Base-by-base conservation (phyloP, 2,329 filamentous ascomycete species). In the Macrophomina tecta region DNA sequence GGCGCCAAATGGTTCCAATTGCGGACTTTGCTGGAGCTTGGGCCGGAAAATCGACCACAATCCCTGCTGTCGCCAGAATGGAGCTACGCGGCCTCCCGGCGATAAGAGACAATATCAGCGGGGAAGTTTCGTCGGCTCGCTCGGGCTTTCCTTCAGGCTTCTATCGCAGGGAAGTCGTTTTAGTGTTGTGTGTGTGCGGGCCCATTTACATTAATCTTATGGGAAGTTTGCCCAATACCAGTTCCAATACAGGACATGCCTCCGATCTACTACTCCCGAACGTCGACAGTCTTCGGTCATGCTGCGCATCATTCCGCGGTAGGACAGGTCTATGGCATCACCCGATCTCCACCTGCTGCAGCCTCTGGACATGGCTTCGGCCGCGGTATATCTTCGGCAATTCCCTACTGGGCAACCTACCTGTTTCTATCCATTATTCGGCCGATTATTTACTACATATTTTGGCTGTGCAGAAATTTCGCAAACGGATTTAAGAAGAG, bases 341-440 rank as follows among this genome's bases (percentile, higher is more conserved):
- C 11, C 42, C 9, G 5, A 16, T 14, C 42, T 45, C 16, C 42
- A 45, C 16, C 42, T 14, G 23, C 16, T 12, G 42, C 16, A n/a
- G 11, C 42, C 16, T 45, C 11, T 2, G 2, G 16, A 9, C 9
- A 9, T 45, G 36, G 34, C 40, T 56, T 56, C 53, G 53, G 53
- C 53, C 53, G 53, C 36, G 53, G 53, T 9, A 56, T 28, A 56
- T 56, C 53, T 14, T 42, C 53, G 53, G 53, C 36, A 28, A 8
- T 4, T 6, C 5, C 32, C 12, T 14, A 53, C 7, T 34, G n/a
- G n/a, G 12, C 9, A 18, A 23, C 16, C 36, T 16, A 45, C 2
- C 6, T 45, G 7, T 16, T 45, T 38, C 36, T 9, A n/a, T 1
- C 16, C 16, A 45, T 14, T 45, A 9, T 5, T 14, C 11, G 42